Conservation (phyloP, 768 basidiomycete genomes). For the Hypholoma sublateritium region DNA sequence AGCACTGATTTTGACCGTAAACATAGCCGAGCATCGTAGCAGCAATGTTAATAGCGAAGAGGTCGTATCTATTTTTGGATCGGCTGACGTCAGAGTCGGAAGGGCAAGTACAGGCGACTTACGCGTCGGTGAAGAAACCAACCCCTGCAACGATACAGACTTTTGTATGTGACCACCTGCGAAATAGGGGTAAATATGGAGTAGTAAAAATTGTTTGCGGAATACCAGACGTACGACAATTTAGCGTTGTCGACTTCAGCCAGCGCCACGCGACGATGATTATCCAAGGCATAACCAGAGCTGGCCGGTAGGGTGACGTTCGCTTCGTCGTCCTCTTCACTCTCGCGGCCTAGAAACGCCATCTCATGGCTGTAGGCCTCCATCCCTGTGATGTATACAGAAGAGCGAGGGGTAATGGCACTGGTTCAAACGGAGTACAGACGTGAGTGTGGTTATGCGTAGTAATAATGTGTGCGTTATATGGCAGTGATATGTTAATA, state of each 20-base stretch:
- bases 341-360: too few species aligned
- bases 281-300: conserved; percentile 51
- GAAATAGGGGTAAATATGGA: background rate
- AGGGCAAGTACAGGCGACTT: conserved; percentile 31
- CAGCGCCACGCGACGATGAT: conserved; percentile 77
- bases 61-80: conserved; percentile 67
- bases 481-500: too few species aligned
- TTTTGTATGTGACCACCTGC: conserved; percentile 78
- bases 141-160: conserved; percentile 70
- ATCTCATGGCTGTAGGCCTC: too few species aligned
- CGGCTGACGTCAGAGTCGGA: too few species aligned
- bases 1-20: conserved; percentile 34
- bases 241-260: conserved; percentile 84
- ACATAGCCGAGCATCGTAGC: conserved; percentile 83
- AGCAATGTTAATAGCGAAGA: conserved; percentile 89
- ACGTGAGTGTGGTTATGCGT: too few species aligned
- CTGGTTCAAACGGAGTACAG: too few species aligned
- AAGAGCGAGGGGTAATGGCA: too few species aligned
- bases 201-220: background rate
- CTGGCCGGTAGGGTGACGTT: conserved; percentile 15
- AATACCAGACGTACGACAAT: conserved; percentile 60
- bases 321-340: too few species aligned
- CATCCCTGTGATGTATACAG: too few species aligned
- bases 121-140: conserved; percentile 89
- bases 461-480: too few species aligned